phyloP scores from a whole-genome alignment of 345 rosid genomes.

The Iberis pinnata region DNA sequence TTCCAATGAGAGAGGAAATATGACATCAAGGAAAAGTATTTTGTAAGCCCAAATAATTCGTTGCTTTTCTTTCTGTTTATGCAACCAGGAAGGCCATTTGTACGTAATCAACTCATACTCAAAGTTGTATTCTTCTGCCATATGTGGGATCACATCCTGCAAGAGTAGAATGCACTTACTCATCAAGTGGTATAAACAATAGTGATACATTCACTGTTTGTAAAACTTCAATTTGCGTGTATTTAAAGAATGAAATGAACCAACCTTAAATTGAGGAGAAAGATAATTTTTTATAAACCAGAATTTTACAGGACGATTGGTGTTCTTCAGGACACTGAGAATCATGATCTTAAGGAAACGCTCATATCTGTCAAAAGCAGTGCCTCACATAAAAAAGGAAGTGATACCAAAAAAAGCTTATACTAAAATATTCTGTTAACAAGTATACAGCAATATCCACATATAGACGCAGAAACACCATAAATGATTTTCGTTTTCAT shows the following conservation, averaged over 20 bases:
- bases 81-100: slow-evolving; percentile 99
- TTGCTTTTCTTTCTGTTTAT: slow-evolving; percentile 98
- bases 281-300: slow-evolving; percentile 99
- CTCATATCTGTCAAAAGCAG: slow-evolving; percentile 63
- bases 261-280: slow-evolving; percentile 96
- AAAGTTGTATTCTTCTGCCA: slow-evolving; percentile 90
- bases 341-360: slow-evolving; percentile 97
- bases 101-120: slow-evolving; percentile 89
- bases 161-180: slow-evolving; percentile 12
- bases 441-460: slow-evolving; percentile 1
- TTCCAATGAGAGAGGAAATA: slow-evolving; percentile 91
- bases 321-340: slow-evolving; percentile 87
- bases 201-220: neutral
- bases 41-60: slow-evolving; percentile 98
- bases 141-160: slow-evolving; percentile 94
- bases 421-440: slow-evolving; percentile 4
- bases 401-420: neutral
- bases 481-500: slow-evolving; percentile 5
- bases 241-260: slow-evolving; percentile 4
- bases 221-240: neutral
- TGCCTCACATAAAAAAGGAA: slow-evolving; percentile 16
- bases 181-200: neutral
- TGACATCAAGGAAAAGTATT: slow-evolving; percentile 94
- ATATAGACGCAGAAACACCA: neutral
- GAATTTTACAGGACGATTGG: slow-evolving; percentile 85